A percentile compares a stretch with the other conserved stretches of the same genome.
Evolutionary conservation across 306 rosid species (phyloP).

Genomic region (Pueraria montana): DNA sequence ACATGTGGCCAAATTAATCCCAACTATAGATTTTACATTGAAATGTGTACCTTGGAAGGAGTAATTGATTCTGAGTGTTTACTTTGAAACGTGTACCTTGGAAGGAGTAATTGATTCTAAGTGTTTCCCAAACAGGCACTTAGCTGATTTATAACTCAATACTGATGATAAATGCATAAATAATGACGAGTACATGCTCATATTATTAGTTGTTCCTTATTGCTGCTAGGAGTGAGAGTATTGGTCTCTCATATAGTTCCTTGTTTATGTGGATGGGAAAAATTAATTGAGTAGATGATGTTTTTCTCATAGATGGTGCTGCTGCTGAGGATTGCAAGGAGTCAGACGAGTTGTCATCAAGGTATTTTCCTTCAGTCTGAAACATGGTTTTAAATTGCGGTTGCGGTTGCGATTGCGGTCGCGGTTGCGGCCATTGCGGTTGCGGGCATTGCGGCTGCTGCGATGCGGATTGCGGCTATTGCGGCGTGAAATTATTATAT

Average conservation of each 20-base stretch:
- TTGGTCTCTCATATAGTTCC: conserved; percentile 14
- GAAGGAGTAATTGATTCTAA: neutral
- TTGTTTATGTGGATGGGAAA: neutral
- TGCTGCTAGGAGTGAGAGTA: neutral
- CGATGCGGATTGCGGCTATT: too few relatives aligned
- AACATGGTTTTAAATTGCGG: too few relatives aligned
- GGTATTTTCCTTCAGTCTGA: conserved; percentile 61
- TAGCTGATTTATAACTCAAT: neutral
- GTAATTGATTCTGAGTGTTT: neutral
- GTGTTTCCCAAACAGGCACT: neutral
- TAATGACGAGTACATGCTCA: neutral
- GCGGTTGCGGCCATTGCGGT: too few relatives aligned
- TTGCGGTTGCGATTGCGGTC: too few relatives aligned
- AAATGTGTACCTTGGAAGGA: neutral
- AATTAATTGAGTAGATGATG: conserved; percentile 12
- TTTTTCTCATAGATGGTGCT: conserved; percentile 52
- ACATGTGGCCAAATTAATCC: neutral
- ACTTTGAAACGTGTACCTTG: neutral
- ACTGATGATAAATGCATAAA: neutral
- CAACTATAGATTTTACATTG: neutral
- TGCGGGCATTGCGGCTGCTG: too few relatives aligned
- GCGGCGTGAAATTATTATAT: too few relatives aligned
- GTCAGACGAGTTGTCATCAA: conserved; percentile 70
- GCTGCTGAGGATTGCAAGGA: conserved; percentile 62
- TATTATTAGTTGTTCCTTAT: conserved; percentile 1